Base-by-base conservation (phyloP, 495 filamentous ascomycete species). In the Hypoxylon fragiforme region DNA sequence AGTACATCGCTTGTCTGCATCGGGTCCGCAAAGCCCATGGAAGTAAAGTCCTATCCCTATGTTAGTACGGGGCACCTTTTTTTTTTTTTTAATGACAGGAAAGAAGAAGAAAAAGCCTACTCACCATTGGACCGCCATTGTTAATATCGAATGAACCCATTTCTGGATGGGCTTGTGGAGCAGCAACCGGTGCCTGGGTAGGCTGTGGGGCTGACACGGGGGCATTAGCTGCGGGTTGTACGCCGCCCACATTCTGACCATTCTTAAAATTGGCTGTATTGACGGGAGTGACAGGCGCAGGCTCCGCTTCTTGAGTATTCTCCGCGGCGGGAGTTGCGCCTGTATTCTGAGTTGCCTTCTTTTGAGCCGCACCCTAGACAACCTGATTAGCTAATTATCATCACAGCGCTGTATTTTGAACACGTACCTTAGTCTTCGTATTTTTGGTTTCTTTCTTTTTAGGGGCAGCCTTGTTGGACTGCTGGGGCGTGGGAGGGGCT, bases 401-500 rank as follows among this genome's bases (percentile, higher is more conserved):
- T 19, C 12, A 8, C 32, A 3, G 41, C n/a, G 21, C 9, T 1
- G 9, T 0, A 24, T 50, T 47, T 64, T 48, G 30, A 64, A 44
- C 60, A 72, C 81, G 65, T 84, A 94, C 92, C 88, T 96, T 95
- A 66, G 79, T 72, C 66, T 80, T 83, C 2, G 73, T 71, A 46
- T 83, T 81, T 69, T 88, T 88, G 3, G 76, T 69, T 19, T 87
- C 86, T 75, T 92, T 92, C 81, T 92, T 92, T 75, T 92, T 96
- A 0, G 90, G 87, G 34, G 82, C 85, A 0, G 89, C 57, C 71
- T 98, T 97, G 63, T 82, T 87, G 0, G 74, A 63, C 68, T 88
- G 88, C 56, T 84, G 81, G 8, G 94, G 94, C 2, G 94, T 98
- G 5, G 92, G 92, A 1, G 94, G 92, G 14, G 90, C 88, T 32